phyloP scores from a whole-genome alignment of 176 grass and related monocot genomes.

The Lolium perenne region DNA sequence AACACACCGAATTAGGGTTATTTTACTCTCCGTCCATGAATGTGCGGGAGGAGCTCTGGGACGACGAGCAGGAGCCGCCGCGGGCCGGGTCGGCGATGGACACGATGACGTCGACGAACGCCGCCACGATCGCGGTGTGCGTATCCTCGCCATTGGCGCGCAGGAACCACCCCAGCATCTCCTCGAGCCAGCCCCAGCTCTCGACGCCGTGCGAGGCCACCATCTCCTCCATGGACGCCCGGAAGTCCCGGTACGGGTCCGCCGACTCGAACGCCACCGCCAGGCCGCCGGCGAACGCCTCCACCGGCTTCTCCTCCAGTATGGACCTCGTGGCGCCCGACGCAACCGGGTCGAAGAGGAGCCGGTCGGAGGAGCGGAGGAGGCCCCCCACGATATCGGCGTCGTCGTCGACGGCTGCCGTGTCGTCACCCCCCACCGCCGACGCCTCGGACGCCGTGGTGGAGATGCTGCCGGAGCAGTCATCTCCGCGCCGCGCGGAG shows the following conservation, averaged over 20 bases:
- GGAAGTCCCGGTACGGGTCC: constrained; percentile 83
- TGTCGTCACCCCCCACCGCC: neutral
- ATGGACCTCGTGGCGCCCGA: constrained; percentile 65
- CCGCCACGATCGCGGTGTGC: constrained; percentile 64
- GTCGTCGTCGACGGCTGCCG: constrained; percentile 10
- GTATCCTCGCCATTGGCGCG: constrained; percentile 58
- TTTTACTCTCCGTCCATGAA: constrained; percentile 4
- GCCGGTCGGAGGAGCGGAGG: constrained; percentile 60
- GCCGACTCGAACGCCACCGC: constrained; percentile 74
- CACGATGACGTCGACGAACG: constrained; percentile 81
- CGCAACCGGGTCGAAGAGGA: constrained; percentile 65
- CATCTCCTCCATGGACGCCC: constrained; percentile 83
- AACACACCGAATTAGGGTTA: neutral
- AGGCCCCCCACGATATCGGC: constrained; percentile 52
- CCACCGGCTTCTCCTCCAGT: constrained; percentile 34
- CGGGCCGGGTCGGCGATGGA: constrained; percentile 48
- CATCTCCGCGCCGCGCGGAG: constrained; percentile 50
- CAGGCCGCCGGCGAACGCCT: constrained; percentile 50
- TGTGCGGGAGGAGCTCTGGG: constrained; percentile 36
- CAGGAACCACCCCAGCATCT: constrained; percentile 85
- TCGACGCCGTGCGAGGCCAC: constrained; percentile 57
- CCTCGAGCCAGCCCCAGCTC: constrained; percentile 70
- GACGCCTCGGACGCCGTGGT: constrained; percentile 58
- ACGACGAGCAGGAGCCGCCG: constrained; percentile 27
- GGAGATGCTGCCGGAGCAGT: constrained; percentile 62